Percentiles rank a stretch among this genome's conserved stretches.
phyloP scores from a whole-genome alignment of 495 filamentous ascomycete genomes.

The Penicillium malachiteum region DNA sequence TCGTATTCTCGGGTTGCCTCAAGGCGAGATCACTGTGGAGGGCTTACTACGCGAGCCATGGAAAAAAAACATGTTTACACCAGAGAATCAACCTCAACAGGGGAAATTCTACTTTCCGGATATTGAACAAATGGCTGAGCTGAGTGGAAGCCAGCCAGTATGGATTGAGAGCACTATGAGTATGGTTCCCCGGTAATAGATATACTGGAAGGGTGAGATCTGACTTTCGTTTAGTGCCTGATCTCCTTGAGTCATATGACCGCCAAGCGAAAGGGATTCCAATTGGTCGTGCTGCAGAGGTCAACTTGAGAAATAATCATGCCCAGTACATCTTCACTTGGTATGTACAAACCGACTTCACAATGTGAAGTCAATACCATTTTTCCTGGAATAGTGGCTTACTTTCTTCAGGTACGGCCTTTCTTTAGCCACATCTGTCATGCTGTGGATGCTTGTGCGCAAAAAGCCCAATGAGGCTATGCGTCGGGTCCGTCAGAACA shows the following conservation, averaged over 20 bases:
- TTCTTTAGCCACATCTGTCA: conserved; percentile 80
- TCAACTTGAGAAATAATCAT: conserved; percentile 94
- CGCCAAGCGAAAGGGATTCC: conserved; percentile 79
- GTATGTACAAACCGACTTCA: conserved; percentile 49
- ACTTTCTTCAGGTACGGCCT: conserved; percentile 74
- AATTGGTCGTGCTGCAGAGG: conserved; percentile 86
- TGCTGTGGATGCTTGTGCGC: conserved; percentile 90
- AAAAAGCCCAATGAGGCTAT: conserved; percentile 75
- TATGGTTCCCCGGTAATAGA: conserved; percentile 31
- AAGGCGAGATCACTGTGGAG: conserved; percentile 70
- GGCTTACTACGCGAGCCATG: conserved; percentile 86
- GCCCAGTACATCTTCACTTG: conserved; percentile 98
- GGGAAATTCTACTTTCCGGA: conserved; percentile 94
- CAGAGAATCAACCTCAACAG: conserved; percentile 76
- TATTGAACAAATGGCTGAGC: conserved; percentile 84
- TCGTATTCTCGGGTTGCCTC: conserved; percentile 57
- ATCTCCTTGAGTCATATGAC: conserved; percentile 69
- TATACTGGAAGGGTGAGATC: conserved; percentile 12
- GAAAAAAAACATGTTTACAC: conserved; percentile 97
- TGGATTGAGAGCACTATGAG: conserved; percentile 98
- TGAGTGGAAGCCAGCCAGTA: conserved; percentile 80
- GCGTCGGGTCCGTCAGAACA: conserved; percentile 75
- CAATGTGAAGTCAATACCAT: not conserved
- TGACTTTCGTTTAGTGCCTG: conserved; percentile 58
- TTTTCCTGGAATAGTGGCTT: conserved; percentile 10